Percentiles rank a stretch among this genome's conserved stretches.
Conservation (phyloP, 2,329 filamentous ascomycete species). For the Cryphonectria carpinicola region DNA sequence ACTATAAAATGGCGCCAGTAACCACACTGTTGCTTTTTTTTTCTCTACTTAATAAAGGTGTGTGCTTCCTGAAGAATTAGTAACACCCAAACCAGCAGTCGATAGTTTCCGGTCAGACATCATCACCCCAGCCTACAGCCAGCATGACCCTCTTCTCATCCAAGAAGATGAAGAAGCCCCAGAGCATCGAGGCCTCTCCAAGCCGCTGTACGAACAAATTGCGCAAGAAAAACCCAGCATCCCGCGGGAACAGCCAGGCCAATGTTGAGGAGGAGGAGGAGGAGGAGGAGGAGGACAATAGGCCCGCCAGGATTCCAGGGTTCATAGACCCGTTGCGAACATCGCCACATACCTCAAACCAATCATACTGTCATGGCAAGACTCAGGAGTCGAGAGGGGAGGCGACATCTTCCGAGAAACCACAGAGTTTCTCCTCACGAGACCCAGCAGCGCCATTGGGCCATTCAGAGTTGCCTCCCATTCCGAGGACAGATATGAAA, state of each 20-base stretch:
- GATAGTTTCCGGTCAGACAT: background rate
- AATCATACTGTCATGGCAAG: background rate
- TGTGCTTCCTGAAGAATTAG: background rate
- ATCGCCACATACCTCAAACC: background rate
- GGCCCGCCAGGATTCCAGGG: background rate
- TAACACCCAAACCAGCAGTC: background rate
- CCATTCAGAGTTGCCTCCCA: background rate
- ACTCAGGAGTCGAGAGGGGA: background rate
- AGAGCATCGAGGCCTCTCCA: background rate
- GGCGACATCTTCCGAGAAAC: too few relatives aligned
- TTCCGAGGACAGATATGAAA: background rate
- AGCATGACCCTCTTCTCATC: constrained; percentile 3
- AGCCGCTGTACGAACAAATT: background rate
- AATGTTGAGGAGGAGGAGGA: background rate
- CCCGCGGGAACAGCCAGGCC: background rate
- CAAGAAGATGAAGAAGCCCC: background rate
- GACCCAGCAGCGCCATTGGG: background rate
- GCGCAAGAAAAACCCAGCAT: background rate
- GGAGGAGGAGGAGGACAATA: background rate
- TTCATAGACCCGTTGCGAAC: background rate
- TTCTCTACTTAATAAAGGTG: background rate
- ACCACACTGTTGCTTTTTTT: background rate
- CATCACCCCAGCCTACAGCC: background rate
- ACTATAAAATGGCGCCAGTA: background rate
- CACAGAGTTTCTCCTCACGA: background rate